Evolutionary conservation across 441 rosid species (phyloP).

Genomic region (Mallotus repandus): DNA sequence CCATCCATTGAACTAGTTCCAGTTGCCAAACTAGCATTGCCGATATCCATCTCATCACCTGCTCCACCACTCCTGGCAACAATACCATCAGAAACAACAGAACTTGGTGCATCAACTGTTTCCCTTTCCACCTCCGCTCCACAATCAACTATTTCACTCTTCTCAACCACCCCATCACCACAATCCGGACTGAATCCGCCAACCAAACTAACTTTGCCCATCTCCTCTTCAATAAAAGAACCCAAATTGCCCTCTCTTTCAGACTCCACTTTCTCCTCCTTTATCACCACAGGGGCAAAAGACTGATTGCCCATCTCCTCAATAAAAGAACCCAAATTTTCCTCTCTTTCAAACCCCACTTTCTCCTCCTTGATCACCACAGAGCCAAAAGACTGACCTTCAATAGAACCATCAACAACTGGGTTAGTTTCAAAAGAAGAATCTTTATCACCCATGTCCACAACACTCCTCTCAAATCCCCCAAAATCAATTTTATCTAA

Average conservation of each 20-base stretch:
- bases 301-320: constrained; percentile 29
- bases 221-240: constrained; percentile 42
- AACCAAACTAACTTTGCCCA: constrained; percentile 51
- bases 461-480: constrained; percentile 25
- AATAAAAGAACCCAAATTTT: constrained; percentile 24
- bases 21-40: constrained; percentile 17
- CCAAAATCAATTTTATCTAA: constrained; percentile 35
- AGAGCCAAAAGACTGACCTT: constrained; percentile 17
- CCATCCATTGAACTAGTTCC: constrained; percentile 19
- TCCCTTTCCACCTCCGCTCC: constrained; percentile 15
- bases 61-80: constrained; percentile 10
- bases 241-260: constrained; percentile 4
- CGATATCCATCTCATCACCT: constrained; percentile 5
- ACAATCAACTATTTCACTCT: constrained; percentile 21
- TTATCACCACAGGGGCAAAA: background rate
- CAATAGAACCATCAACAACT: constrained; percentile 27
- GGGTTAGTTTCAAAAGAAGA: constrained; percentile 18
- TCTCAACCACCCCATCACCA: constrained; percentile 3
- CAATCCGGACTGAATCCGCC: constrained; percentile 11
- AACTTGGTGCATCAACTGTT: background rate
- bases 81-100: constrained; percentile 9
- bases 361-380: background rate
- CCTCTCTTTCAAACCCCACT: constrained; percentile 6
- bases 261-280: constrained; percentile 2
- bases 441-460: constrained; percentile 34